phyloP scores from a whole-genome alignment of 345 rosid species.

The Draba incana region DNA sequence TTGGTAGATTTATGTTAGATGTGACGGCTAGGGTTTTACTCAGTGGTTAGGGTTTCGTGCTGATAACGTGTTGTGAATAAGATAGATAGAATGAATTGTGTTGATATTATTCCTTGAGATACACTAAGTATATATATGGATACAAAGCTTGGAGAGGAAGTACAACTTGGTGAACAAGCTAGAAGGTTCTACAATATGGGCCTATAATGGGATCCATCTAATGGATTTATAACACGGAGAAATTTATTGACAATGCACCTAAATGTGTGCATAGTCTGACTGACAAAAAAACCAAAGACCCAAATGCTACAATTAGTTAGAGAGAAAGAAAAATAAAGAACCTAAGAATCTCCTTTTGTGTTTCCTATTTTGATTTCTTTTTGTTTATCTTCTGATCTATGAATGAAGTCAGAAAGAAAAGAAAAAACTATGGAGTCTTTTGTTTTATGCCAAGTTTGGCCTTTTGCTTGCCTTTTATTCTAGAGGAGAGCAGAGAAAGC shows the following conservation, averaged over 20 bases:
- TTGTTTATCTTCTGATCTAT: conserved; percentile 7
- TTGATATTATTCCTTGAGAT: too few relatives aligned
- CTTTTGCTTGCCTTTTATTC: conserved; percentile 31
- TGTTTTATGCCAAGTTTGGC: conserved; percentile 1
- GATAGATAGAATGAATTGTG: too few relatives aligned
- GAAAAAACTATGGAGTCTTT: neutral
- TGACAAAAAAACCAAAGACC: neutral
- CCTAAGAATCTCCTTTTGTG: neutral
- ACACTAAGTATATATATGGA: too few relatives aligned
- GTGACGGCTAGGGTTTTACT: too few relatives aligned
- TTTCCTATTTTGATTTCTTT: neutral
- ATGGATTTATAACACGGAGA: too few relatives aligned
- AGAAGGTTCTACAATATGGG: too few relatives aligned
- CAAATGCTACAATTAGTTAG: conserved; percentile 30
- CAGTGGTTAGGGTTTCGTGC: too few relatives aligned
- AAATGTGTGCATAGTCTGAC: conserved; percentile 3
- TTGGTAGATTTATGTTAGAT: too few relatives aligned
- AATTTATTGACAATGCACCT: conserved; percentile 1
- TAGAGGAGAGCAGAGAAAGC: conserved; percentile 17
- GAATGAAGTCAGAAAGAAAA: conserved; percentile 15
- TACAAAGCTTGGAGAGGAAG: too few relatives aligned
- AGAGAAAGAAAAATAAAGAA: neutral
- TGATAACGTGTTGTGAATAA: too few relatives aligned
- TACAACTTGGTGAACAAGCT: too few relatives aligned
- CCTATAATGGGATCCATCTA: too few relatives aligned